These are phyloP conservation scores for Blastocystis sp. DNA, from an alignment of 352 stramenopile genomes.

Conservation along the genomic window DNA sequence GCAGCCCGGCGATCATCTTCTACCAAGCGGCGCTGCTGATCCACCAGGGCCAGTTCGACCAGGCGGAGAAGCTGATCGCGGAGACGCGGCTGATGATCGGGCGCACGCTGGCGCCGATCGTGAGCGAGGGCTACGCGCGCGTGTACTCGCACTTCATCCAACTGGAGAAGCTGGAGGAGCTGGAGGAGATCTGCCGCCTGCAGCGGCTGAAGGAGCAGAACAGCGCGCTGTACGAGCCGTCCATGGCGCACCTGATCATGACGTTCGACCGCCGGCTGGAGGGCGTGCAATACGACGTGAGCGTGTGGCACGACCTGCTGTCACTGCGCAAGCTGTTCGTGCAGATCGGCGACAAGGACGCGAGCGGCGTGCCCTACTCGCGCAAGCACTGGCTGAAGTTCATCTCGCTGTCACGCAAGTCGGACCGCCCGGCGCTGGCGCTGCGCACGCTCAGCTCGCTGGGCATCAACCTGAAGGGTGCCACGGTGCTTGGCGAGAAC, in stretches of 20 bases:
- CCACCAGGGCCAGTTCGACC: conserved; percentile 85
- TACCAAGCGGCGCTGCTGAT: conserved; percentile 87
- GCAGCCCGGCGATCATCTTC: conserved; percentile 77
- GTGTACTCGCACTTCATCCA: conserved; percentile 92
- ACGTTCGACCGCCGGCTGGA: conserved; percentile 83
- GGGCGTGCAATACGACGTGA: conserved; percentile 86
- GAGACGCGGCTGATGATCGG: conserved; percentile 90
- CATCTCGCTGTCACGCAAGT: conserved; percentile 84
- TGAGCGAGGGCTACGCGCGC: conserved; percentile 91
- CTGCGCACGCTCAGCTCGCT: conserved; percentile 70
- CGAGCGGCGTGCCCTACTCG: conserved; percentile 14
- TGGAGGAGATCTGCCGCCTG: conserved; percentile 95
- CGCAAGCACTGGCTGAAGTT: conserved; percentile 84
- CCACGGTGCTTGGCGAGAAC: conserved; percentile 7
- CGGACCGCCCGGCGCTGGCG: conserved; percentile 80
- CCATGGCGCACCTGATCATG: conserved; percentile 74
- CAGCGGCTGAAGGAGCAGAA: conserved; percentile 78
- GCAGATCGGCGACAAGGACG: conserved; percentile 80
- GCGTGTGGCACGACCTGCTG: conserved; percentile 87
- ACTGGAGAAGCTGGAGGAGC: conserved; percentile 90
- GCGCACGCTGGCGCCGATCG: conserved; percentile 87
- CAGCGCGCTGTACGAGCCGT: conserved; percentile 42
- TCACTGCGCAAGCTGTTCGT: conserved; percentile 85
- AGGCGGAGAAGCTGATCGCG: conserved; percentile 79
- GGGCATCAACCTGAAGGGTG: conserved; percentile 67